Evolutionary conservation across 345 rosid species (phyloP), one percentile per base, ranked within the genome.

Genomic region (Salix brachista): DNA sequence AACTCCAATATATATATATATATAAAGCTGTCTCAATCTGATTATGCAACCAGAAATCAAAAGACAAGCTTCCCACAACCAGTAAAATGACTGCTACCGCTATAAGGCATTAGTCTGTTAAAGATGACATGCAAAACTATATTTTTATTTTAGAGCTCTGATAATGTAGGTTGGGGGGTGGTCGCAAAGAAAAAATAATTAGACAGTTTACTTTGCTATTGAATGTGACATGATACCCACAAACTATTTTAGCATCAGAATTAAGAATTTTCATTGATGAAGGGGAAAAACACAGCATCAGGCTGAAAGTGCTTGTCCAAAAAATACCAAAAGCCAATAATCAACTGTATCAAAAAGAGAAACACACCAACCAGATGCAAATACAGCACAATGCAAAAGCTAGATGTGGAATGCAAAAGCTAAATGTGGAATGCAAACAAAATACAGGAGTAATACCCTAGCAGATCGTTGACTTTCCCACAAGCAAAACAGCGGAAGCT

Each of bases 391-490:
- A 12, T n/a, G 28, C 64, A n/a, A 65, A 74, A 13, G 67, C 46
- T 52, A 25, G 52, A 44, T 39, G 44, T 30, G 67, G 32, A 56
- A 26, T 44, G 32, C 69, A 41, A 60, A 26, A 30, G 66, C 44
- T 52, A 23, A 36, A 44, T 39, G 42, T 30, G 66, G 39, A 56
- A 26, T 44, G 32, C 69, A 41, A 60, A 26, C 26, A 70, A 14
- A 21, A 68, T 42, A 69, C 5, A 60, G 75, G 66, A 71, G 46
- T 70, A 66, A 79, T 88, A 96, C 99, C 94, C 89, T 16, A 96
- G 94, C 73, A 96, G 84, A 81, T 96, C 98, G 81, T 84, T 96
- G 73, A 84, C 81, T 87, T 96, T 93, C 46, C 92, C 85, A 23
- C 99, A 96, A 76, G 89, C 83, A 13, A 83, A 81, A 68, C 99